Evolutionary conservation across 108 stramenopile species (phyloP).

Genomic region (Asterionellopsis glacialis): DNA sequence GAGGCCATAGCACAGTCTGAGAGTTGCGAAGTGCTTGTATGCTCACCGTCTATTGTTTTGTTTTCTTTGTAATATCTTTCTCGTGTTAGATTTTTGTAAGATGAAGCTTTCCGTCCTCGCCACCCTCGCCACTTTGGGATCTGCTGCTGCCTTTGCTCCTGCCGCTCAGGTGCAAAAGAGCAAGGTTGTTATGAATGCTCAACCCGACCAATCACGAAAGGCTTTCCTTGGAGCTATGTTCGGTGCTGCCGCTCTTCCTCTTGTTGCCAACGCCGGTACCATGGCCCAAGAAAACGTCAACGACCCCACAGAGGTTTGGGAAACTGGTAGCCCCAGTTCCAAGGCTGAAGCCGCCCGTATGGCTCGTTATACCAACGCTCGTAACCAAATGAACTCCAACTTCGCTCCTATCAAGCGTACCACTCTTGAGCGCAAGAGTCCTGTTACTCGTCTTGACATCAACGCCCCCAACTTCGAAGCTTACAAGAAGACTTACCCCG

Average conservation of each 20-base stretch:
- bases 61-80: too few species aligned
- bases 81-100: neutral
- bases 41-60: too few species aligned
- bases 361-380: constrained; percentile 67
- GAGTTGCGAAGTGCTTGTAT: too few species aligned
- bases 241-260: constrained; percentile 40
- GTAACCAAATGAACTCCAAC: constrained; percentile 76
- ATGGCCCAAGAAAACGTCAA: constrained; percentile 70
- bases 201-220: constrained; percentile 52
- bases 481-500: constrained; percentile 85
- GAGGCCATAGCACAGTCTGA: too few species aligned
- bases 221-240: constrained; percentile 58
- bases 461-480: constrained; percentile 70
- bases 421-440: constrained; percentile 82
- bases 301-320: constrained; percentile 76
- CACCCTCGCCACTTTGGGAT: constrained; percentile 45
- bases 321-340: constrained; percentile 61
- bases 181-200: constrained; percentile 48
- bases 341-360: constrained; percentile 47
- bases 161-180: constrained; percentile 13
- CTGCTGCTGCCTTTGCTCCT: constrained; percentile 55
- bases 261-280: constrained; percentile 58
- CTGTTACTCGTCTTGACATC: constrained; percentile 81
- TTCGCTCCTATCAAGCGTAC: constrained; percentile 78
- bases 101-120: constrained; percentile 62